Percentiles rank a stretch among this genome's conserved stretches.
phyloP scores from a whole-genome alignment of 306 rosid genomes.

The Prosopis cineraria region DNA sequence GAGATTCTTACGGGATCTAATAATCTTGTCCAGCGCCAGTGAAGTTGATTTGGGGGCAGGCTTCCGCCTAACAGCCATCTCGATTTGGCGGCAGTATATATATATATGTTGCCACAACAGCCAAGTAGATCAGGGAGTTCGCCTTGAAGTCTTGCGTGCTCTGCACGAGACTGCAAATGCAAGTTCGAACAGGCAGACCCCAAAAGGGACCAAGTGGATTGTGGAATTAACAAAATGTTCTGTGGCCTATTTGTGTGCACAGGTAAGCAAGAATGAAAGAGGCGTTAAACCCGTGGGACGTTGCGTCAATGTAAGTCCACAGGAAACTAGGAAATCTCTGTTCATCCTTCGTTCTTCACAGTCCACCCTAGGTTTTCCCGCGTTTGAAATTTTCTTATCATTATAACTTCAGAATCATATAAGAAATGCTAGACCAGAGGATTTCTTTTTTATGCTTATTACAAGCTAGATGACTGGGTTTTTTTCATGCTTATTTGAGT shows the following conservation, averaged over 20 bases:
- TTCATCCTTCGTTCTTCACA: no score
- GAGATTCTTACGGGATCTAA: constrained; percentile 37
- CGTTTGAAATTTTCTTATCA: not conserved
- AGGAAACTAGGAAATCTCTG: not conserved
- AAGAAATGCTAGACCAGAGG: no score
- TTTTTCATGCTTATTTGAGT: no score
- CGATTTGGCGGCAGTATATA: constrained; percentile 23
- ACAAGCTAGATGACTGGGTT: no score
- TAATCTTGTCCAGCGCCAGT: constrained; percentile 31
- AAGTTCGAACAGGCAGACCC: no score
- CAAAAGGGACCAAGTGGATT: no score
- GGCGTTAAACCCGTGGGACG: not conserved
- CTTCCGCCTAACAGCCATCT: constrained; percentile 40
- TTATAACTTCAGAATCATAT: no score
- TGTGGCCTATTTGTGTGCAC: not conserved
- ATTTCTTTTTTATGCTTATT: no score
- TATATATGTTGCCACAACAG: not conserved
- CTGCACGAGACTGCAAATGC: no score
- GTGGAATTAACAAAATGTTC: no score
- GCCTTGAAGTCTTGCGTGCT: no score
- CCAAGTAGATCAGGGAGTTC: not conserved
- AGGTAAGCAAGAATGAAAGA: not conserved
- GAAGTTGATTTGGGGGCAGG: constrained; percentile 22
- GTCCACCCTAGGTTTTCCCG: no score
- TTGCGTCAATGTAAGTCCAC: not conserved